phyloP scores from a whole-genome alignment of 306 rosid genomes.

The Prunus armeniaca region DNA sequence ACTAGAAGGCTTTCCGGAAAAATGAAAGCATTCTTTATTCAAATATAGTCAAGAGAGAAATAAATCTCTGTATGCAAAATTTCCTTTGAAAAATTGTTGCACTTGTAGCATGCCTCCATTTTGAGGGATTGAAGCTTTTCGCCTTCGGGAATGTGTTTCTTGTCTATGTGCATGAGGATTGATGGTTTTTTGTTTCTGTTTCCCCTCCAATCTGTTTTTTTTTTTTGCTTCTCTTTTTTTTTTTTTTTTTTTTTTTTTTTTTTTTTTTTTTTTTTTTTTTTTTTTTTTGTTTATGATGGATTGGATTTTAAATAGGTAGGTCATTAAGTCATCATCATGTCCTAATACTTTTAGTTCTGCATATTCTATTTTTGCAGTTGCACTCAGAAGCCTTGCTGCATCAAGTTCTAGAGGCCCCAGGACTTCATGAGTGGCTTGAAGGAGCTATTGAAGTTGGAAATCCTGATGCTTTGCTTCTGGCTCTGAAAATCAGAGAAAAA shows the following conservation, averaged over 20 bases:
- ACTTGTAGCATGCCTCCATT: neutral
- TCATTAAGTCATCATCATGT: neutral
- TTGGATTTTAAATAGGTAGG: neutral
- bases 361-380: conserved; percentile 47
- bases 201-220: too few species aligned
- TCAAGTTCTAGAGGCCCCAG: conserved; percentile 78
- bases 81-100: neutral
- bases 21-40: neutral
- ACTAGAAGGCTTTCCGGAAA: neutral
- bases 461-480: conserved; percentile 89
- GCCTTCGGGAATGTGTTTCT: neutral
- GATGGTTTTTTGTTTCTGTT: too few species aligned
- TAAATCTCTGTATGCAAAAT: neutral
- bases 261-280: too few species aligned
- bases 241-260: too few species aligned
- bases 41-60: neutral
- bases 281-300: too few species aligned
- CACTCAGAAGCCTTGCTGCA: conserved; percentile 49
- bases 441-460: conserved; percentile 75
- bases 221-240: too few species aligned
- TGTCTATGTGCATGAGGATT: neutral
- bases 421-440: conserved; percentile 75
- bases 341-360: neutral
- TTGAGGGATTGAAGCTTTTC: neutral
- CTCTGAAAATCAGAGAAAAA: conserved; percentile 61